Evolutionary conservation across 208 protist genomes (phyloP).

Genomic region (Trichomonas gallinae): DNA sequence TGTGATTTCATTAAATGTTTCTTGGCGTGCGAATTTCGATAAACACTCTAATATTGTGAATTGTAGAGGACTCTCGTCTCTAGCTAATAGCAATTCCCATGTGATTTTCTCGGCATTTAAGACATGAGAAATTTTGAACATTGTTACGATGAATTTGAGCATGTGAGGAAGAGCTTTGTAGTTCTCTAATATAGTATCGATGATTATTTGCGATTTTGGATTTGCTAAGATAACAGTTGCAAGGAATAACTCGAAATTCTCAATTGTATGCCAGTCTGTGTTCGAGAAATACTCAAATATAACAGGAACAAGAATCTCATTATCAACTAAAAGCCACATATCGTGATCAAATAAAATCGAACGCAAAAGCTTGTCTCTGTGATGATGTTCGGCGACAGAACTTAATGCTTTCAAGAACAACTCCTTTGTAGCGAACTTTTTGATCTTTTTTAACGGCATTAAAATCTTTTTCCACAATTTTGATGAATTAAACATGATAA

Average conservation of each 20-base stretch:
- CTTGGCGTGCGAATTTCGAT: not conserved
- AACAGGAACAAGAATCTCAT: not conserved
- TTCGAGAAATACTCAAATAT: not conserved
- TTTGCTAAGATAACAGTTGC: not conserved
- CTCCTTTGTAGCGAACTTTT: not conserved
- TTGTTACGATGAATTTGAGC: not conserved
- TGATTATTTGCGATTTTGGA: not conserved
- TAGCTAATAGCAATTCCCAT: not conserved
- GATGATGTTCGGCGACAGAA: not conserved
- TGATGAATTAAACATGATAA: not conserved
- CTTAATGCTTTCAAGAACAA: not conserved
- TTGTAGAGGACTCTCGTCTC: not conserved
- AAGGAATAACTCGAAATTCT: not conserved
- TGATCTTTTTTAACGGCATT: not conserved
- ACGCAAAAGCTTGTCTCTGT: not conserved
- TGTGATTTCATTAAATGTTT: not conserved
- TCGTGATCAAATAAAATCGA: slow-evolving; percentile 6
- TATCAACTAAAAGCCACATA: not conserved
- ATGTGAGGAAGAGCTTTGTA: not conserved
- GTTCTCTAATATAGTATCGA: not conserved
- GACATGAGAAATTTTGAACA: not conserved
- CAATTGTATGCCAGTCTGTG: not conserved
- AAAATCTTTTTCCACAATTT: not conserved
- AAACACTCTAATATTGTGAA: not conserved
- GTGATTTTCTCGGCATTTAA: not conserved